phyloP scores from a whole-genome alignment of 331 rosid species.

The Arachis monticola region DNA sequence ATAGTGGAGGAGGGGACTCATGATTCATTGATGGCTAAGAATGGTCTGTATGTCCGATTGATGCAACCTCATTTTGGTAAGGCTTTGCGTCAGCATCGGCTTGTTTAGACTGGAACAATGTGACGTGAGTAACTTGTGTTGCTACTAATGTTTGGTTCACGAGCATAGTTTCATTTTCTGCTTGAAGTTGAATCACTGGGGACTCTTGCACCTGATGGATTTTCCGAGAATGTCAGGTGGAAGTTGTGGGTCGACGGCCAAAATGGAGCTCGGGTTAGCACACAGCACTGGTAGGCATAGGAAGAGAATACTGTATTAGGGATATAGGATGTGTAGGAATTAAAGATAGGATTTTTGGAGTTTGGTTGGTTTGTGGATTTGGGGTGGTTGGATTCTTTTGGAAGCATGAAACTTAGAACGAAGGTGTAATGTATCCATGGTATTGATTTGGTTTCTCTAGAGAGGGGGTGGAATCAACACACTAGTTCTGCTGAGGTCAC shows the following conservation, averaged over 20 bases:
- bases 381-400: conserved; percentile 79
- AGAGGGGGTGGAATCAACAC: conserved; percentile 61
- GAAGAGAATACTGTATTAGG: conserved; percentile 53
- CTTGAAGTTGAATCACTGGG: conserved; percentile 42
- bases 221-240: conserved; percentile 41
- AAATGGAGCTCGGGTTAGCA: conserved; percentile 39
- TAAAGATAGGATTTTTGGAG: conserved; percentile 66
- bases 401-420: conserved; percentile 59
- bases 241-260: conserved; percentile 34
- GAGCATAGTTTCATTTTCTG: conserved; percentile 44
- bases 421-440: conserved; percentile 57
- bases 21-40: conserved; percentile 81
- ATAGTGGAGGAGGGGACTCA: conserved; percentile 96
- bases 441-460: conserved; percentile 62
- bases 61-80: conserved; percentile 99
- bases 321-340: conserved; percentile 61
- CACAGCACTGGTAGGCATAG: conserved; percentile 47
- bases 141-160: conserved; percentile 43
- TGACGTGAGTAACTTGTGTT: conserved; percentile 25
- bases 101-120: conserved; percentile 51
- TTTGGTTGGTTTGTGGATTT: conserved; percentile 56
- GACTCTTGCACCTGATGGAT: conserved; percentile 43
- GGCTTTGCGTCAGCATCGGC: conserved; percentile 90
- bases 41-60: conserved; percentile 89
- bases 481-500: conserved; percentile 54